Conservation (phyloP, 2,329 filamentous ascomycete species). For the Hypoxylon rubiginosum region DNA sequence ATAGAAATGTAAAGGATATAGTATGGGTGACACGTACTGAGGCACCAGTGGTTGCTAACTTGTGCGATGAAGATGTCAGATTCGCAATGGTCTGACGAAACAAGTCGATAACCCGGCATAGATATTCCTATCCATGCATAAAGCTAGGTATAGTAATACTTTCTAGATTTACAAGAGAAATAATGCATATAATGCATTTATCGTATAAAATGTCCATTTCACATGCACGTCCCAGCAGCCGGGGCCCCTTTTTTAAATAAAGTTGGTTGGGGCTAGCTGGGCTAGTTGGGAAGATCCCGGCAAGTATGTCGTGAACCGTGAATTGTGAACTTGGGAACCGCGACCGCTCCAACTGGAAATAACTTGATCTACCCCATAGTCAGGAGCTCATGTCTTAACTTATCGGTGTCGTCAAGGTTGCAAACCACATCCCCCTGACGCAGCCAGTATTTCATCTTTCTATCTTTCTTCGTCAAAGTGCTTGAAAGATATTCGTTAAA, state of each 20-base stretch:
- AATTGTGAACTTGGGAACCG: conserved; percentile 18
- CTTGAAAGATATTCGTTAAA: conserved; percentile 16
- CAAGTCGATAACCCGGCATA: not conserved
- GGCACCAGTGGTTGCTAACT: not conserved
- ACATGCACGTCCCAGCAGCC: conserved; percentile 32
- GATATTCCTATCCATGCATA: not conserved
- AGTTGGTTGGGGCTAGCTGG: conserved; percentile 17
- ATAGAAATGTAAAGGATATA: not conserved
- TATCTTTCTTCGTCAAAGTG: conserved; percentile 5
- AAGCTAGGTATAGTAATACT: not conserved
- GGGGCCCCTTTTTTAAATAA: conserved; percentile 17
- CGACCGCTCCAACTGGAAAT: conserved; percentile 35
- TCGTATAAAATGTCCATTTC: conserved; percentile 14
- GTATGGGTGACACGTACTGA: conserved; percentile 2
- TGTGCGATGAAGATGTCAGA: not conserved
- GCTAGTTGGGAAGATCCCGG: conserved; percentile 30
- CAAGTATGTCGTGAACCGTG: conserved; percentile 16
- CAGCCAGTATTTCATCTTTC: conserved; percentile 4
- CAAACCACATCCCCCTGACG: conserved; percentile 4
- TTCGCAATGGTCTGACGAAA: too few species aligned
- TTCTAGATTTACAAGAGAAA: not conserved
- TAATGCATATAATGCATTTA: conserved; percentile 10
- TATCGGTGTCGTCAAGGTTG: conserved; percentile 4
- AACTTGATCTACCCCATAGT: conserved; percentile 10
- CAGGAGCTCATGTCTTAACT: not conserved